Evolutionary conservation across 2,329 filamentous ascomycete species (phyloP).

Genomic region (Colletotrichum sp.): DNA sequence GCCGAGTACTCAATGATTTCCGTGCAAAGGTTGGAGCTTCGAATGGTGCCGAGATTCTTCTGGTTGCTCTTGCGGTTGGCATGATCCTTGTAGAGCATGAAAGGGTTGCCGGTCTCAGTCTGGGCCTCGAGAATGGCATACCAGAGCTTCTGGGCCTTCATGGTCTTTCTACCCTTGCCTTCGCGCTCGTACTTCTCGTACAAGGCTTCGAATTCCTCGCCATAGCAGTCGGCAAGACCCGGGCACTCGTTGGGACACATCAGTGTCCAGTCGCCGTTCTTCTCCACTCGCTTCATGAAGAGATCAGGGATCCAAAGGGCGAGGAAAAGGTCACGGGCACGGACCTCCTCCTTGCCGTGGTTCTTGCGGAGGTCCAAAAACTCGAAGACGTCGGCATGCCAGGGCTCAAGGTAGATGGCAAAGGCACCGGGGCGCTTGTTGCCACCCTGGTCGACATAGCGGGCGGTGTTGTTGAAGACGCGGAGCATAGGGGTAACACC

Average conservation of each 20-base stretch:
- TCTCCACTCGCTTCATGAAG: slow-evolving; percentile 99
- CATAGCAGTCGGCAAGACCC: slow-evolving; percentile 94
- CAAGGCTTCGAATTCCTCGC: slow-evolving; percentile 94
- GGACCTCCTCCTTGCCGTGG: slow-evolving; percentile 97
- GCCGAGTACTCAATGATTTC: slow-evolving; percentile 98
- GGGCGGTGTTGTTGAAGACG: slow-evolving; percentile 98
- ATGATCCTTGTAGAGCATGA: slow-evolving; percentile 99
- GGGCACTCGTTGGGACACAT: slow-evolving; percentile 98
- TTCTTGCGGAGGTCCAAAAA: slow-evolving; percentile 99
- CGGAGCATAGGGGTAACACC: slow-evolving; percentile 97
- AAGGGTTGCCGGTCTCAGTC: slow-evolving; percentile 98
- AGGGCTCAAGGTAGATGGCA: slow-evolving; percentile 98
- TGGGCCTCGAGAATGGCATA: slow-evolving; percentile 98
- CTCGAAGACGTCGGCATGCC: slow-evolving; percentile 97
- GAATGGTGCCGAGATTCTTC: slow-evolving; percentile 98
- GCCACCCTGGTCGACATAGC: slow-evolving; percentile 98
- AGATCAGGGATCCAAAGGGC: slow-evolving; percentile 98
- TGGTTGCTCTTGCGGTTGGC: slow-evolving; percentile 99
- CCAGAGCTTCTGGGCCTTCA: slow-evolving; percentile 99
- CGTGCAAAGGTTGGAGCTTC: slow-evolving; percentile 98
- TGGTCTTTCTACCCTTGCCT: slow-evolving; percentile 84
- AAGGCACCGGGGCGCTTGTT: slow-evolving; percentile 99
- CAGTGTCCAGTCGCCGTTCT: slow-evolving; percentile 95
- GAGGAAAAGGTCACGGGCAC: slow-evolving; percentile 96
- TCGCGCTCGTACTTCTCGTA: slow-evolving; percentile 93